A percentile compares a stretch with the other conserved stretches of the same genome.
phyloP scores from a whole-genome alignment of 2,329 filamentous ascomycete species.

The Aspergillus piperis region DNA sequence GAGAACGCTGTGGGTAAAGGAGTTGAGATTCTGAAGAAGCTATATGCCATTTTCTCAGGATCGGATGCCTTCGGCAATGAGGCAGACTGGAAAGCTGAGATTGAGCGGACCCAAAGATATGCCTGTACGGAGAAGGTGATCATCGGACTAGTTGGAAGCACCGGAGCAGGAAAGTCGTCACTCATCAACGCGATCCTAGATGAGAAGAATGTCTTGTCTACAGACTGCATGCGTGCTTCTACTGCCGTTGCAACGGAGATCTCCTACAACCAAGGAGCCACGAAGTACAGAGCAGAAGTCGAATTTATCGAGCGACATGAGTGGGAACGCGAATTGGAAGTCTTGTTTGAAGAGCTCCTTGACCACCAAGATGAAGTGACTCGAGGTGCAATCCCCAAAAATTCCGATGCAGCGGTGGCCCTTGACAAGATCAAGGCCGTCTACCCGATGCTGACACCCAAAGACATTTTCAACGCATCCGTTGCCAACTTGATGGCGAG shows the following conservation, averaged over 20 bases:
- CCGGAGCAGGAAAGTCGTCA: conserved; percentile 63
- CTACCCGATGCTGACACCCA: conserved; percentile 42
- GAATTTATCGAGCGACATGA: conserved; percentile 57
- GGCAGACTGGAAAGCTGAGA: conserved; percentile 3
- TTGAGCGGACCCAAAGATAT: not conserved
- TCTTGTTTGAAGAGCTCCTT: conserved; percentile 53
- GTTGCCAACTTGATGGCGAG: conserved; percentile 48
- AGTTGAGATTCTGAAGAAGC: not conserved
- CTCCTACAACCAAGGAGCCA: conserved; percentile 53
- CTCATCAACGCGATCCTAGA: conserved; percentile 66
- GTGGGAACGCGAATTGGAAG: conserved; percentile 56
- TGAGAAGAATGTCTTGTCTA: conserved; percentile 59
- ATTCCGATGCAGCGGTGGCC: conserved; percentile 48
- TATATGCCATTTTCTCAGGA: not conserved
- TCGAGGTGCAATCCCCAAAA: conserved; percentile 41
- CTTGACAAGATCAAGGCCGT: conserved; percentile 46
- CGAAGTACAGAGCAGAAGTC: conserved; percentile 57
- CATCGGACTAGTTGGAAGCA: conserved; percentile 63
- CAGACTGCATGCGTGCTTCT: conserved; percentile 63
- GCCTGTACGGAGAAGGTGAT: conserved; percentile 34
- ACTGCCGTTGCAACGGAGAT: conserved; percentile 65
- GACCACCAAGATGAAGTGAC: conserved; percentile 43
- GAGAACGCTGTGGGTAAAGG: conserved; percentile 23
- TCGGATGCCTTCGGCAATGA: not conserved
- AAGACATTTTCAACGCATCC: conserved; percentile 41